phyloP scores from a whole-genome alignment of 352 stramenopile species.

The Phytophthora agathidicida region DNA sequence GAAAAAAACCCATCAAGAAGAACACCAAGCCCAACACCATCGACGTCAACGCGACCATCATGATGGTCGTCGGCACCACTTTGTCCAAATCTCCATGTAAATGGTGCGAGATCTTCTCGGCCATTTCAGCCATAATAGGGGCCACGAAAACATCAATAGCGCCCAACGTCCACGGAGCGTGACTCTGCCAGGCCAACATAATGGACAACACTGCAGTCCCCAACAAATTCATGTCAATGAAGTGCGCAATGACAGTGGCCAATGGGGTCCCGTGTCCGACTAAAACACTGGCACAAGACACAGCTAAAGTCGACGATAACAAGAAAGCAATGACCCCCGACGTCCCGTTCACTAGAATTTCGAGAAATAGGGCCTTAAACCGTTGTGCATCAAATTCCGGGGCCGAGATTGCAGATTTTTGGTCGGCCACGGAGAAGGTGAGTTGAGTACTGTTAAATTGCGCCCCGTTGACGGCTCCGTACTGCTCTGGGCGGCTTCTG shows the following conservation, averaged over 20 bases:
- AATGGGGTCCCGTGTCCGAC: slow-evolving; percentile 74
- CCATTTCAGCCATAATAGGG: slow-evolving; percentile 79
- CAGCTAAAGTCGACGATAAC: slow-evolving; percentile 76
- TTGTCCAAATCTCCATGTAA: slow-evolving; percentile 65
- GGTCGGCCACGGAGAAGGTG: slow-evolving; percentile 17
- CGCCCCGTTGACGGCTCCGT: slow-evolving; percentile 16
- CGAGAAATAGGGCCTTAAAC: slow-evolving; percentile 26
- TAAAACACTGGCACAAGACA: slow-evolving; percentile 81
- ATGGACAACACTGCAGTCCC: slow-evolving; percentile 73
- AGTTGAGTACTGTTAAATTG: slow-evolving; percentile 16
- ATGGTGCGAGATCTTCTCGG: slow-evolving; percentile 62
- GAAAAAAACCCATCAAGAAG: slow-evolving; percentile 69
- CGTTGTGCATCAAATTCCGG: slow-evolving; percentile 5
- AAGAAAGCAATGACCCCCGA: slow-evolving; percentile 82
- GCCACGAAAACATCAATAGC: slow-evolving; percentile 84
- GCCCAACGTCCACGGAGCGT: slow-evolving; percentile 74
- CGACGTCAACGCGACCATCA: slow-evolving; percentile 79
- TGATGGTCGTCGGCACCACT: slow-evolving; percentile 69
- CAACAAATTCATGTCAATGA: slow-evolving; percentile 87
- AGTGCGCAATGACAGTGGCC: slow-evolving; percentile 64
- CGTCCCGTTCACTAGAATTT: slow-evolving; percentile 68
- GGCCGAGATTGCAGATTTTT: background rate
- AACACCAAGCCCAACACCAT: slow-evolving; percentile 67
- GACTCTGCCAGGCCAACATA: slow-evolving; percentile 76
- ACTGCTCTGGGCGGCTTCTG: slow-evolving; percentile 10